Evolutionary conservation across 1,284 basidiomycete species (phyloP).

Genomic region (Paramarasmius palmivorus): DNA sequence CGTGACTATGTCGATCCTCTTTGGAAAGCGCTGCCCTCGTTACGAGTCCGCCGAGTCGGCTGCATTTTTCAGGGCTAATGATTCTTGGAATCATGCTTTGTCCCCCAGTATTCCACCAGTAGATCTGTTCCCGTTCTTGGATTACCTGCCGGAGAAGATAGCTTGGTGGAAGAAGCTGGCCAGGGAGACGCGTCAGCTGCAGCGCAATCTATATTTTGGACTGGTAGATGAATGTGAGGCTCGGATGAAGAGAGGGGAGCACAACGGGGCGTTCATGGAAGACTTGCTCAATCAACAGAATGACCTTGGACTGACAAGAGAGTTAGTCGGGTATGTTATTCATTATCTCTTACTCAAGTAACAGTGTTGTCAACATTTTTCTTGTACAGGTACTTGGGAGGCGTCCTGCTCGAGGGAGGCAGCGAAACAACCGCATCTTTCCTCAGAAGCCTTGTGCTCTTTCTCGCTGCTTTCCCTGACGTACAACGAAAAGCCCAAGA

Average conservation of each 20-base stretch:
- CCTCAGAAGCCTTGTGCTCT: constrained; percentile 16
- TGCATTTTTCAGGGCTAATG: constrained; percentile 23
- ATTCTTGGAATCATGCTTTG: constrained; percentile 24
- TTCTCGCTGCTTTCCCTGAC: constrained; percentile 22
- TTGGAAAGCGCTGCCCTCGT: constrained; percentile 31
- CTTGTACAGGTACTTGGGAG: constrained; percentile 20
- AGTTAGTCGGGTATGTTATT: constrained; percentile 9
- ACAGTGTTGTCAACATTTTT: background rate
- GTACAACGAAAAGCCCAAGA: constrained; percentile 25
- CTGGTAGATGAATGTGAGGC: constrained; percentile 11
- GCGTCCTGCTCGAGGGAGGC: constrained; percentile 20
- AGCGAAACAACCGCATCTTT: constrained; percentile 18
- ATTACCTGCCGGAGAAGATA: constrained; percentile 26
- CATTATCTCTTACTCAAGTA: too few relatives aligned
- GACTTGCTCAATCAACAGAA: constrained; percentile 5
- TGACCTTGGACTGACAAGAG: constrained; percentile 10
- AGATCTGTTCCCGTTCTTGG: constrained; percentile 30
- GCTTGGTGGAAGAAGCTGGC: constrained; percentile 26
- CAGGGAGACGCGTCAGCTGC: constrained; percentile 17
- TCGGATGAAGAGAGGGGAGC: constrained; percentile 4
- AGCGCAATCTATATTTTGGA: constrained; percentile 21
- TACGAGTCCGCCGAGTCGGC: constrained; percentile 10
- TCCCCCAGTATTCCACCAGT: constrained; percentile 29
- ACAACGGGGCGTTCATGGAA: constrained; percentile 13
- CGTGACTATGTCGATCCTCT: constrained; percentile 29